phyloP scores from a whole-genome alignment of 176 grass and related monocot genomes.

The Cenchrus fungigraminus region DNA sequence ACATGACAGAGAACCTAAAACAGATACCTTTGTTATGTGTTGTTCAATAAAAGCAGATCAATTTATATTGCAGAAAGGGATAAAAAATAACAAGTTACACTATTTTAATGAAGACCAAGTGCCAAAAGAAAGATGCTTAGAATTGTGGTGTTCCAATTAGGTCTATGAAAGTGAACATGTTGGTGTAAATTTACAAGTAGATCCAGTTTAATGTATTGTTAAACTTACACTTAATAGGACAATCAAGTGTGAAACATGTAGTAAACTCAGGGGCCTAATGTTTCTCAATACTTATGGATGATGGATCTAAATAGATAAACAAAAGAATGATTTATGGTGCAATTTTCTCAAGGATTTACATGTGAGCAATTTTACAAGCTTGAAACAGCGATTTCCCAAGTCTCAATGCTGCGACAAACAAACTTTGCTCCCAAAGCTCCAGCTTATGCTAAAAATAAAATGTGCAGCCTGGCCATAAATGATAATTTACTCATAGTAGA shows the following conservation, averaged over 20 bases:
- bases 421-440: not conserved
- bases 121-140: slow-evolving; percentile 17
- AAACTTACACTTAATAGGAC: not conserved
- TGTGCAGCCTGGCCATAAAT: not conserved
- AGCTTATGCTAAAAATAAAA: not conserved
- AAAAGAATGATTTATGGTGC: not conserved
- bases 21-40: slow-evolving; percentile 25
- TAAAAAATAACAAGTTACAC: slow-evolving; percentile 14
- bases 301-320: not conserved
- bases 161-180: not conserved
- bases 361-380: too few relatives aligned
- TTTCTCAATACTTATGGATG: not conserved
- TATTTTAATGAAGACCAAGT: not conserved
- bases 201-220: not conserved
- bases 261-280: not conserved
- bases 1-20: slow-evolving; percentile 80
- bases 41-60: slow-evolving; percentile 5
- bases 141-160: not conserved
- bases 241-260: not conserved
- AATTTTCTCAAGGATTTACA: not conserved
- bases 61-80: slow-evolving; percentile 20
- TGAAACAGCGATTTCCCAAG: not conserved
- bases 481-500: not conserved
- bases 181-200: slow-evolving; percentile 1
- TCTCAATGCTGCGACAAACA: not conserved